phyloP scores from a whole-genome alignment of 2,329 filamentous ascomycete genomes.

The Ophiostoma tasmaniense region DNA sequence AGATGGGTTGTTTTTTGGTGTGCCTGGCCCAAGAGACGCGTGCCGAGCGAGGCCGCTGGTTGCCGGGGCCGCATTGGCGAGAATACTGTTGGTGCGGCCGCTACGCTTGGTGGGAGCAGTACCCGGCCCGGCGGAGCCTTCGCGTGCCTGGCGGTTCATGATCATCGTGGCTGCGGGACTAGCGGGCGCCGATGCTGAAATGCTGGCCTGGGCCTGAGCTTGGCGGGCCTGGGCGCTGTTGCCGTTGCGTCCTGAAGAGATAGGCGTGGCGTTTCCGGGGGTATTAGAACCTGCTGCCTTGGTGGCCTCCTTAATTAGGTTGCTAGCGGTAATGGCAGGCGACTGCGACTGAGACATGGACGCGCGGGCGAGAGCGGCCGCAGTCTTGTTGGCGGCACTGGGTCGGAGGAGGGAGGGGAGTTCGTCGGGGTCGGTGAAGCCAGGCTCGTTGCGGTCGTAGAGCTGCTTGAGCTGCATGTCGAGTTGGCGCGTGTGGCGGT shows the following conservation, averaged over 20 bases:
- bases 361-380: constrained; percentile 30
- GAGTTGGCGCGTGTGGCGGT: constrained; percentile 55
- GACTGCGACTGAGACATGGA: constrained; percentile 23
- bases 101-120: constrained; percentile 42
- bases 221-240: constrained; percentile 37
- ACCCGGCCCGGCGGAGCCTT: constrained; percentile 51
- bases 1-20: constrained; percentile 41
- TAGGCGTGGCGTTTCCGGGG: not conserved
- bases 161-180: constrained; percentile 55
- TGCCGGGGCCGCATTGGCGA: constrained; percentile 40
- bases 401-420: constrained; percentile 54
- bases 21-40: constrained; percentile 54
- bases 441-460: constrained; percentile 52
- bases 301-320: constrained; percentile 19
- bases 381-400: constrained; percentile 44
- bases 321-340: constrained; percentile 19
- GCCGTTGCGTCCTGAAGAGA: not conserved
- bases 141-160: constrained; percentile 46
- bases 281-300: constrained; percentile 3
- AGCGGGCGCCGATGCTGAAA: constrained; percentile 49
- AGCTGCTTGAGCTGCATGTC: constrained; percentile 55
- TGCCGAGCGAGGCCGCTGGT: constrained; percentile 55
- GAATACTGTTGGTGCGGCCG: constrained; percentile 39
- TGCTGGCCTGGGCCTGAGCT: constrained; percentile 40
- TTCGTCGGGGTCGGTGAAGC: constrained; percentile 54